Evolutionary conservation across 805 yeast species (phyloP), one percentile per base, ranked within the genome.

Genomic region (Hermanozyma aechmeae): DNA sequence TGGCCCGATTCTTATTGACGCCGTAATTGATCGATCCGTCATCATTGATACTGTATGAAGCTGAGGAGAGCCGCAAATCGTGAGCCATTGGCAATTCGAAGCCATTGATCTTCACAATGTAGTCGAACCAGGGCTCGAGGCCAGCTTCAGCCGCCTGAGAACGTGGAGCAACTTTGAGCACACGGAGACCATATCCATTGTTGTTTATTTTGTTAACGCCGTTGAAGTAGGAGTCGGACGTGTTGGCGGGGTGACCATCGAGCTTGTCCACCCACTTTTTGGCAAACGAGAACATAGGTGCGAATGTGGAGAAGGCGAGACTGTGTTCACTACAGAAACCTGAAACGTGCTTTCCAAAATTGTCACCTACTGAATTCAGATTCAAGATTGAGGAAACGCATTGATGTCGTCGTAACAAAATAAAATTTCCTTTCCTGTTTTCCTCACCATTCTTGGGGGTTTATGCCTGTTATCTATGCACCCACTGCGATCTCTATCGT

Each of bases 121-220:
- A 89, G 50, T 89, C 98, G 47, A 89, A 92, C 73, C 84, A 80
- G 7, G 92, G 66, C 53, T 86, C 93, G 16, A 92, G 50, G 3
- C 65, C 65, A n/a, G n/a, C n/a, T n/a, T n/a, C n/a, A n/a, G n/a
- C n/a, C n/a, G n/a, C n/a, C n/a, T n/a, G 26, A 15, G 10, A 15
- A 6, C 19, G 13, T 13, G 8, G 16, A 12, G 13, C 13, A 6
- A 13, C 4, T 10, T 5, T 27, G n/a, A 50, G 35, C 19, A 62
- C 58, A 16, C 69, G 43, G 29, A 62, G 51, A 4, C 51, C 69
- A 35, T 59, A 53, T 2, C 69, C 69, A 24, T 55, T 51, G 37
- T 62, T 62, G 40, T 61, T 60, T 29, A 51, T 33, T 17, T 40
- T 38, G 9, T 55, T 41, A 8, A 51, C 44, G 14, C 45, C 38